Conservation (phyloP, 169 alveolate species). For the Eimeria mitis region DNA sequence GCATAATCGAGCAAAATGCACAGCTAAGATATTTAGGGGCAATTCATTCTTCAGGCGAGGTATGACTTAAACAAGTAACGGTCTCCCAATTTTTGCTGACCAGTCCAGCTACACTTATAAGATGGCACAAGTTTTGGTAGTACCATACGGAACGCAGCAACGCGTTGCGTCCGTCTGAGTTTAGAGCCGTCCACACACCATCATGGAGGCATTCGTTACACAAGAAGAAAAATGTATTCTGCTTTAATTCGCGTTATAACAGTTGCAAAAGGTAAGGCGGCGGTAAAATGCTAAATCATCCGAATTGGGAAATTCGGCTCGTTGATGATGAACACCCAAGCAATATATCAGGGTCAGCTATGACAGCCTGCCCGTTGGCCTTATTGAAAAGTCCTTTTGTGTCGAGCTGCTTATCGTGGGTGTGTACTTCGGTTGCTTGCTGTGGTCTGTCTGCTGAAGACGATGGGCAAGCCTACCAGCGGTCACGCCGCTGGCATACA, state of each 20-base stretch:
- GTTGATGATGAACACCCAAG: background rate
- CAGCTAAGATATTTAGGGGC: background rate
- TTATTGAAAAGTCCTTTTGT: background rate
- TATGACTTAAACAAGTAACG: background rate
- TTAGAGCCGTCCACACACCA: background rate
- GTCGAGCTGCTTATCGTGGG: background rate
- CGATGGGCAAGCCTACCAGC: background rate
- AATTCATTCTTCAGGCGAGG: background rate
- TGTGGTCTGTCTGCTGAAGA: background rate
- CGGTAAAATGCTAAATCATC: background rate
- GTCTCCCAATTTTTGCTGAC: background rate
- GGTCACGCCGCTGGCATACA: background rate
- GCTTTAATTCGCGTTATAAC: background rate
- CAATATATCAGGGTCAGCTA: background rate
- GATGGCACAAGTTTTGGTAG: background rate
- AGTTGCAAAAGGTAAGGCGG: background rate
- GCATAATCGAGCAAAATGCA: background rate
- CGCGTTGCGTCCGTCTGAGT: background rate
- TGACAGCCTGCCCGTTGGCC: background rate
- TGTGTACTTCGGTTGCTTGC: background rate
- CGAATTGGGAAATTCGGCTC: background rate
- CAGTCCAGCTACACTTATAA: background rate
- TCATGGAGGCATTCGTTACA: background rate
- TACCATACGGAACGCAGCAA: background rate
- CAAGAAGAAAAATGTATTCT: background rate